Conservation (phyloP, 176 grass and related monocot genomes). For the Miscanthus lutarioriparius region DNA sequence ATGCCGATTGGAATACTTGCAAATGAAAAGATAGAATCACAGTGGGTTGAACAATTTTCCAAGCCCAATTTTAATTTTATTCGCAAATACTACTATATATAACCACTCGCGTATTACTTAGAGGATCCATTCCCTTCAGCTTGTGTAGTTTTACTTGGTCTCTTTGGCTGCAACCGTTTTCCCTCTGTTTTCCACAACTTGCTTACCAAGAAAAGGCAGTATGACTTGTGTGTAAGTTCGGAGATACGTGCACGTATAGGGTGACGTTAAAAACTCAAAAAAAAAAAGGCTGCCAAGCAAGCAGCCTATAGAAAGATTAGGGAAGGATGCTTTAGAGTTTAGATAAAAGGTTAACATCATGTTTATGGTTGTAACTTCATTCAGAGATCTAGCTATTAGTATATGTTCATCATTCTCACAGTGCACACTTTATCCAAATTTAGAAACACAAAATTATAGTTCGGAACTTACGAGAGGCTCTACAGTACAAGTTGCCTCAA, state of each 20-base stretch:
- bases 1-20: not conserved
- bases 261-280: not conserved
- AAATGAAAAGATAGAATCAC: not conserved
- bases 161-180: not conserved
- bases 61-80: not conserved
- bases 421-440: not conserved
- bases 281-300: not conserved
- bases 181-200: not conserved
- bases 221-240: not conserved
- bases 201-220: not conserved
- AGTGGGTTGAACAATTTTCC: not conserved
- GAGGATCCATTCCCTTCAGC: not conserved
- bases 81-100: not conserved
- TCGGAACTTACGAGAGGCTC: not conserved
- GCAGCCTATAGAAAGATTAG: not conserved
- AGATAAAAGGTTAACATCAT: not conserved
- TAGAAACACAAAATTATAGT: not conserved
- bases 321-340: not conserved
- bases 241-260: not conserved
- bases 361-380: not conserved
- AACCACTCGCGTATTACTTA: not conserved
- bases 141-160: not conserved
- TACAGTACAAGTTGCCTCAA: not conserved
- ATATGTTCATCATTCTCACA: not conserved
- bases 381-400: not conserved